Evolutionary conservation across 176 grass and related monocot species (phyloP), one percentile per base, ranked within the genome.

Genomic region (maize (Zea mays)): DNA sequence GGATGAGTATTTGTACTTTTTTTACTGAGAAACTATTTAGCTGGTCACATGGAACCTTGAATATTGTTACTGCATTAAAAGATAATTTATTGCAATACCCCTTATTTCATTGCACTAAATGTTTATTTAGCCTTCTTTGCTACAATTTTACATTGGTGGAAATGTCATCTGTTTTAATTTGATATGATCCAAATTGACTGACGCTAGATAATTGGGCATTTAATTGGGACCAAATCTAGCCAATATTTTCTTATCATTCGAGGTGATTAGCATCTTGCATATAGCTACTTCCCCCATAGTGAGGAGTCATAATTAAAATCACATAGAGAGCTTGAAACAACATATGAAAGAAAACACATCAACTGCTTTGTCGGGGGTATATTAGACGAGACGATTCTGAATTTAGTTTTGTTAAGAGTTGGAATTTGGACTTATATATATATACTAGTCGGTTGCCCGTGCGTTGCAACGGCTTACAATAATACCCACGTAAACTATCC

Each of bases 311-410:
- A 27, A 27, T 27, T 27, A 48, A 73, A 79, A 85, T 47, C 58
- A 37, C 35, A 77, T 27, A 38, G 61, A 64, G 37, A 8, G 59
- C 6, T 79, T 58, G 62, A 78, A 62, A 60, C 47, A 59, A 71
- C 49, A 40, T 69, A 66, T 81, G 77, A 77, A 81, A 76, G 71
- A 35, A 35, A 50, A 64, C 76, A 47, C 59, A 27, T 80, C 86
- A 80, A 88, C 81, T 17, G n/a, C 62, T 83, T 37, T 60, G 37
- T 36, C 46, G 58, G 35, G 35, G 58, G 70, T 78, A 55, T 66
- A 2, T 50, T 79, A 71, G 69, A 82, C 45, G 74, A 75, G 61
- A 60, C 47, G 5, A 3, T 46, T 59, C 65, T 54, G 36, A 82
- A 61, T 75, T 75, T 20, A 50, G 27, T 82, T 55, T 79, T 58